A percentile compares a stretch with the other conserved stretches of the same genome.
These are phyloP conservation scores for Fremontodendron californicum DNA, from an alignment of 345 rosid genomes.

Conservation along the genomic window DNA sequence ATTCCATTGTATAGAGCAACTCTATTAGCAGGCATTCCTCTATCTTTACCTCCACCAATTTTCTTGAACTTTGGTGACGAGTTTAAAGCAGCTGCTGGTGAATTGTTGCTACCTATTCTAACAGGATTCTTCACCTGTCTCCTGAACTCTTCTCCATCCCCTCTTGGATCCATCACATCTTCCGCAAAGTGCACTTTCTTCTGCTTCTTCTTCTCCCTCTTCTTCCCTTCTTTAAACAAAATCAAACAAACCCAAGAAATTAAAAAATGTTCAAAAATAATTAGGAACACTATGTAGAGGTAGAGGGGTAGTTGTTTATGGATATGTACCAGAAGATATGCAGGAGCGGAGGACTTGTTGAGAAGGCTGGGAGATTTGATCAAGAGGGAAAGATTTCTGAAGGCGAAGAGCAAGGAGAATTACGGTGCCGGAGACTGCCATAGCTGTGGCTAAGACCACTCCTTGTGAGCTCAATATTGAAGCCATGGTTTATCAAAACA, in stretches of 20 bases:
- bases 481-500: slow-evolving; percentile 31
- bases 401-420: slow-evolving; percentile 64
- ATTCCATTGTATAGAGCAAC: slow-evolving; percentile 64
- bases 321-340: slow-evolving; percentile 43
- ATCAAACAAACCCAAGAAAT: background rate
- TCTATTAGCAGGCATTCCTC: slow-evolving; percentile 64
- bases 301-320: background rate
- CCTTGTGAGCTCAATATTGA: slow-evolving; percentile 55
- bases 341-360: slow-evolving; percentile 43
- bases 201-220: slow-evolving; percentile 8
- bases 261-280: background rate
- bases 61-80: slow-evolving; percentile 14
- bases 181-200: slow-evolving; percentile 21
- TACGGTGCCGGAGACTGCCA: slow-evolving; percentile 79
- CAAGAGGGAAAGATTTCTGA: slow-evolving; percentile 39
- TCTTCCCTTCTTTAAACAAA: background rate
- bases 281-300: background rate
- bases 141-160: slow-evolving; percentile 45
- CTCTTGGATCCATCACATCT: slow-evolving; percentile 21
- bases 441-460: slow-evolving; percentile 61
- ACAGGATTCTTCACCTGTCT: slow-evolving; percentile 23
- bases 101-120: background rate
- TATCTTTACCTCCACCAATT: slow-evolving; percentile 3
- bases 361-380: slow-evolving; percentile 29
- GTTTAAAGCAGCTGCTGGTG: slow-evolving; percentile 14